Base-by-base conservation (phyloP, 139 green algal genomes). In the Diplosphaera chodatii region DNA sequence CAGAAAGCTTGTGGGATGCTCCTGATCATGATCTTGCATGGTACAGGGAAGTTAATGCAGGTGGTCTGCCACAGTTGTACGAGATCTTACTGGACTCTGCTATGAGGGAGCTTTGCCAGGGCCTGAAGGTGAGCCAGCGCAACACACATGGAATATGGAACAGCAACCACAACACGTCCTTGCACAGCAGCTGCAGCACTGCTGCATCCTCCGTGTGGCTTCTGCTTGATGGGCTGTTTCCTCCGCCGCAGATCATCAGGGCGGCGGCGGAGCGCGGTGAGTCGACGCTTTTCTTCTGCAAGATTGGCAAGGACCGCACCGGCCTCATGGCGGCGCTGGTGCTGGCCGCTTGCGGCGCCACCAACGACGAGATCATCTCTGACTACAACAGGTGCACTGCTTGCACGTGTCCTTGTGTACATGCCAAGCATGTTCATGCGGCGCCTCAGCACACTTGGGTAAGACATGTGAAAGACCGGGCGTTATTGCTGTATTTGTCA, bases 301-400 rank as follows among this genome's bases (percentile, higher is more conserved):
- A 74, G 55, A 69, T 80, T 27, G 85, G 88, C 63, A 93, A 93
- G 71, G 88, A 94, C 70, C 78, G 88, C 48, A 94, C 88, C 0
- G 88, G 88, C 0, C 34, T 93, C 22, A 63, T 93, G 41, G 78
- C 85, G 6, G 81, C 83, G 32, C 68, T 91, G 41, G 64, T 93
- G 63, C 79, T 93, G 68, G 32, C 78, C 1, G 69, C 70, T 48
- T 81, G 84, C 33, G 87, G 85, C 1, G 82, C 80, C 1, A 76
- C 63, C 33, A 55, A 72, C 33, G 70, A 86, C 21, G 78, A 83
- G 3, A 89, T 90, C 62, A 64, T 89, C n/a, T 71, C 75, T 16
- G 84, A 90, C 41, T 90, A 90, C 63, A 40, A 56, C 21, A 68
- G 73, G 78, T 81, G 48, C n/a, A n/a, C n/a, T n/a, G n/a, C n/a